Evolutionary conservation across 768 basidiomycete genomes (phyloP), one percentile per base, ranked within the genome.

Genomic region (Cantharellus anzutake): DNA sequence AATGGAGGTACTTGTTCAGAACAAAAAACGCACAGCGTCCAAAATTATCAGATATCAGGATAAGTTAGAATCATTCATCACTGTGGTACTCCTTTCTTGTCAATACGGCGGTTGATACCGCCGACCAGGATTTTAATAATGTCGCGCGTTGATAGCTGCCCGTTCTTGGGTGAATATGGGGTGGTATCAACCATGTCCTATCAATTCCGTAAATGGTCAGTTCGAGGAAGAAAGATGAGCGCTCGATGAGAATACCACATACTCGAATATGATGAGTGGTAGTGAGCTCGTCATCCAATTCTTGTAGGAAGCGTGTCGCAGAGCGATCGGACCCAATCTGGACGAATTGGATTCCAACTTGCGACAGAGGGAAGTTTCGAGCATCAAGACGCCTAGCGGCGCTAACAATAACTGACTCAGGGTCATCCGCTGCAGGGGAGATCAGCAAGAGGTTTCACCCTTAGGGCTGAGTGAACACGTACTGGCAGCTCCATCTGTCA

Each of bases 181-280:
- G 80, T 81, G 2, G 81, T 84, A 64, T 85, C 84, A 0, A 86
- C 81, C 34, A 85, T 85, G 65, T 86, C 84, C 74, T 81, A 60
- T 42, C 69, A 60, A 2, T 64, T 57, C 38, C 4, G 41, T 2
- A 35, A 38, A 20, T 51, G 2, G 5, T 42, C 50, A 59, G 3
- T 62, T 39, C 40, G 16, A 55, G 42, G 50, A 29, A 29, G n/a
- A 35, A 4, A 41, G 44, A 34, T 4, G 35, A 40, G 41, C 37
- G 48, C 29, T 48, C 56, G 14, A 44, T 37, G 53, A 7, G 44
- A n/a, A 39, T 4, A 39, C 37, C n/a, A 64, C 73, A 64, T 63
- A 79, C 78, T 41, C 80, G 72, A 16, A 80, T 70, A 34, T 69
- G 66, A 64, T 77, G 68, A 3, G 60, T 69, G 1, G 61, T 63